Percentiles rank a stretch among this genome's conserved stretches.
Conservation (phyloP, 805 yeast species). For the Ogataea salicorniae region DNA sequence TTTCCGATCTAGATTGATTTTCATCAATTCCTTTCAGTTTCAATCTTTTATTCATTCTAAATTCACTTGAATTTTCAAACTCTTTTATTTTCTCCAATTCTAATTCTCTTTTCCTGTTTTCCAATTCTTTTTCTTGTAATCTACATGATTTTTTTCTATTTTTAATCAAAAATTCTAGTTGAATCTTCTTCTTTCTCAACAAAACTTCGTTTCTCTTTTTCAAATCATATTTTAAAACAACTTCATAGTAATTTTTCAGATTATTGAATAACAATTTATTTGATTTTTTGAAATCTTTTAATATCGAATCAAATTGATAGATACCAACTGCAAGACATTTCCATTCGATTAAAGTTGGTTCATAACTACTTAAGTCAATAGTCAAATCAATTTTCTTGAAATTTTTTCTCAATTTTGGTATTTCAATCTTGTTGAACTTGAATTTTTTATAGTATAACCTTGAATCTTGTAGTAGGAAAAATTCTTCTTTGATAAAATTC, state of each 20-base stretch:
- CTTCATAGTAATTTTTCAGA: conserved; percentile 28
- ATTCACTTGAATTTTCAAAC: neutral
- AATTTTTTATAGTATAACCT: conserved; percentile 42
- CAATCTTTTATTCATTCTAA: neutral
- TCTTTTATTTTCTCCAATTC: conserved; percentile 40
- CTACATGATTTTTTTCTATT: conserved; percentile 73
- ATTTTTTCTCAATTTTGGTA: conserved; percentile 33
- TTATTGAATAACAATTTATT: conserved; percentile 27
- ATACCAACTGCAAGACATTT: conserved; percentile 39
- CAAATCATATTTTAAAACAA: conserved; percentile 41
- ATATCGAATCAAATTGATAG: conserved; percentile 36
- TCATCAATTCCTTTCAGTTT: conserved; percentile 12
- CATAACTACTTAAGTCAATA: conserved; percentile 18
- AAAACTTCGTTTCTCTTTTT: conserved; percentile 49
- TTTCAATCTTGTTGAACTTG: conserved; percentile 27
- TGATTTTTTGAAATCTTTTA: conserved; percentile 25
- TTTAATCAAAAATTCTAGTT: conserved; percentile 57
- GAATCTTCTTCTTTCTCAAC: conserved; percentile 56
- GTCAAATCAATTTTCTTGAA: conserved; percentile 19
- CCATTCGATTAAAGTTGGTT: conserved; percentile 35
- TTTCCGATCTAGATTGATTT: conserved; percentile 30
- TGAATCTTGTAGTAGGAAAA: conserved; percentile 43
- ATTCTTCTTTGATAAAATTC: conserved; percentile 18
- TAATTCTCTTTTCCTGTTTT: conserved; percentile 45
- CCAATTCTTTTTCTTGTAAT: conserved; percentile 57